Evolutionary conservation across 768 basidiomycete species (phyloP), one percentile per base, ranked within the genome.

Genomic region (Lyophyllum shimeji): DNA sequence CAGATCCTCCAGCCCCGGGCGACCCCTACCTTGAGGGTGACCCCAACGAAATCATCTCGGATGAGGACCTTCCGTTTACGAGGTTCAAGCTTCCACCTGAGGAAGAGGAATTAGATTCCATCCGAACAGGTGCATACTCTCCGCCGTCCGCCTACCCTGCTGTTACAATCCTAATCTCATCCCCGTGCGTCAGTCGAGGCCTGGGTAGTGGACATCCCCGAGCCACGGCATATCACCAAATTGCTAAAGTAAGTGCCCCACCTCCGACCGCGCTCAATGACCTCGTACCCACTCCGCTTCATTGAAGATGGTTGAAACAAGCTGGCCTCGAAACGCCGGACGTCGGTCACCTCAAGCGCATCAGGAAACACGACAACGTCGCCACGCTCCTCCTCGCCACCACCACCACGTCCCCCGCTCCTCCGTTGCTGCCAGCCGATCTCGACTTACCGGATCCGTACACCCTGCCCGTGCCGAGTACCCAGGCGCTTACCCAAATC

Each of bases 141-240:
- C 39, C 46, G 31, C 34, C 46, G 8, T 7, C 29, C n/a, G 21
- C 43, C 53, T n/a, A n/a, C n/a, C n/a, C n/a, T n/a, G 54, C 31
- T 18, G 52, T 13, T 27, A 9, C 23, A 34, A 34, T 20, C 13
- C 44, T 46, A 33, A 45, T 37, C 47, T 43, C 42, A 45, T 34
- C 49, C 31, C 52, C 15, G 40, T 24, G 40, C 24, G n/a, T 1
- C 20, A 92, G 90, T 84, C 34, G 74, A 81, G 46, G 89, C 85
- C 52, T 93, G 91, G 91, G 86, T 83, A 18, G 85, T 90, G 17
- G 87, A 92, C 64, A 76, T 93, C 17, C 81, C 82, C 3, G 82
- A 90, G 60, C 78, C 77, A 21, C 78, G 76, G 43, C 71, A 81
- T 50, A 87, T 84, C 20, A 79, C 82, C 8, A 66, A 75, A 1